Evolutionary conservation across 805 yeast genomes (phyloP), one percentile per base, ranked within the genome.

Genomic region (Henningerozyma blattae): DNA sequence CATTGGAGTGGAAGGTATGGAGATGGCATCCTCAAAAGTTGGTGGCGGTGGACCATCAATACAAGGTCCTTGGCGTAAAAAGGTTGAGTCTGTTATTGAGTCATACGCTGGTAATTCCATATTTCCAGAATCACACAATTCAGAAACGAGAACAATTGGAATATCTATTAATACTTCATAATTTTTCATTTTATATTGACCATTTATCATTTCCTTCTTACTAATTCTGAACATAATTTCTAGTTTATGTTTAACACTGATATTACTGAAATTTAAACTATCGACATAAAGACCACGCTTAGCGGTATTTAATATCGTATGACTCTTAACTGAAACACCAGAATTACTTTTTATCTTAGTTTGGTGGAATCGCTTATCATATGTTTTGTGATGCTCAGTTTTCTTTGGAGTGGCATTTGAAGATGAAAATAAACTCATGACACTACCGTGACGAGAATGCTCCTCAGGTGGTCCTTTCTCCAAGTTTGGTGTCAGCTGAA

Each of bases 161-260:
- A 89, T 79, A 48, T 81, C 91, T 24, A 81, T 79, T 25, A 81
- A 75, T 15, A 81, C 87, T 45, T 81, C 91, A 48, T 77, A 81
- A 48, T 80, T 86, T 44, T 77, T 85, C 58, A 74, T 57, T 43
- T 70, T 75, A 3, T 41, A 35, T 2, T 60, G 52, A 26, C 56
- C 58, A 2, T 56, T 52, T 0, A 70, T 65, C 39, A 75, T 78
- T 1, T 75, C 75, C 44, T 69, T 73, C 44, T 69, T 74, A 12
- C 82, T 72, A 17, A 80, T 72, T 35, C 89, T 59, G 40, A 81
- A 68, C 45, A 79, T 73, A 3, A 80, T 66, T 49, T 81, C 89
- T 30, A 81, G 53, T 32, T 85, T 60, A 51, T 81, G 91, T 36
- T 67, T 64, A 14, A 78, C 64, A 41, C 67, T 72, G 28, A 80